Conservation (phyloP, 192 early-diverging fungal genomes). For the Blastocladiella britannica region DNA sequence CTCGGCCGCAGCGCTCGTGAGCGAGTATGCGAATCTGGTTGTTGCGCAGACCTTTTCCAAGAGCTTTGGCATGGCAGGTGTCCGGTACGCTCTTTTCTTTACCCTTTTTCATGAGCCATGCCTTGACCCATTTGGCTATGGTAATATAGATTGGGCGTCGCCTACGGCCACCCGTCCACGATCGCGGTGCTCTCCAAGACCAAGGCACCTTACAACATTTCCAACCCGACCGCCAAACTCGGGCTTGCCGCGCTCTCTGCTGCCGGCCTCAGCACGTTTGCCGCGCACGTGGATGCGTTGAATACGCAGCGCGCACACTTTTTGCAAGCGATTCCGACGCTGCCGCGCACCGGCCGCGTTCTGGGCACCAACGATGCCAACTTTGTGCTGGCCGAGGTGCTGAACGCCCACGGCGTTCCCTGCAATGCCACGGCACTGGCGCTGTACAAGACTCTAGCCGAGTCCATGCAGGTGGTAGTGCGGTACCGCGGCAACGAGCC, state of each 20-base stretch:
- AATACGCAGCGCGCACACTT: slow-evolving; percentile 42
- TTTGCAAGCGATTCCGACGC: slow-evolving; percentile 31
- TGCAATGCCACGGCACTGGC: slow-evolving; percentile 45
- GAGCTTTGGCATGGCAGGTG: slow-evolving; percentile 93
- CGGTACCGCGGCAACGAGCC: slow-evolving; percentile 78
- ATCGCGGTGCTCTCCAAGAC: slow-evolving; percentile 85
- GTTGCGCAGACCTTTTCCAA: slow-evolving; percentile 97
- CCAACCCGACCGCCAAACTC: slow-evolving; percentile 57
- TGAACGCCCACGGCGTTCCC: slow-evolving; percentile 33
- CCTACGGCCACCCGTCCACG: slow-evolving; percentile 55
- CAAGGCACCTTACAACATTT: slow-evolving; percentile 98
- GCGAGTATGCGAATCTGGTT: slow-evolving; percentile 74
- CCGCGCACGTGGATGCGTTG: slow-evolving; percentile 31
- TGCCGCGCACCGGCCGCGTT: slow-evolving; percentile 49
- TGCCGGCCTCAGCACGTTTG: slow-evolving; percentile 47
- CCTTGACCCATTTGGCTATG: background rate
- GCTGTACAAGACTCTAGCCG: slow-evolving; percentile 70
- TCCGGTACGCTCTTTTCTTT: slow-evolving; percentile 32
- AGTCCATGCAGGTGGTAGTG: slow-evolving; percentile 69
- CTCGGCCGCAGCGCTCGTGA: slow-evolving; percentile 45
- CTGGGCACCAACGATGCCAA: slow-evolving; percentile 83
- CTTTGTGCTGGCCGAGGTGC: slow-evolving; percentile 75
- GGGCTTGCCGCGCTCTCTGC: slow-evolving; percentile 57
- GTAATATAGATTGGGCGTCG: slow-evolving; percentile 51
- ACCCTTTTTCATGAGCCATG: slow-evolving; percentile 3